Percentiles rank a stretch among this genome's conserved stretches.
Evolutionary conservation across 108 stramenopile species (phyloP).

Genomic region (Discostella stelligeroides): DNA sequence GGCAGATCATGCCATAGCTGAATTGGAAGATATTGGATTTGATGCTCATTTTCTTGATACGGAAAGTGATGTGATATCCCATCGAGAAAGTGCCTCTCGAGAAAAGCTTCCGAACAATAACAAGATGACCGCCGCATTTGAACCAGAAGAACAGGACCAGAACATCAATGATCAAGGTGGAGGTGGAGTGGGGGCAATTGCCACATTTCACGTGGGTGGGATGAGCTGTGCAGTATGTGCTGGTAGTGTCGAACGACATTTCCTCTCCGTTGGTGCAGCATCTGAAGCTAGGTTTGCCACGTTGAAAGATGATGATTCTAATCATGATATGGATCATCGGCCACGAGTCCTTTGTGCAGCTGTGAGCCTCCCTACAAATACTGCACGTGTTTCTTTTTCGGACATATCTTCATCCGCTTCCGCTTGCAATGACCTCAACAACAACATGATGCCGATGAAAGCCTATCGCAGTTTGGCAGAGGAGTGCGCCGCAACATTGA

Average conservation of each 20-base stretch:
- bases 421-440: neutral
- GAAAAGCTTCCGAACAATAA: neutral
- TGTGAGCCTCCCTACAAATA: constrained; percentile 57
- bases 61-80: constrained; percentile 30
- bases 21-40: constrained; percentile 67
- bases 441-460: constrained; percentile 6
- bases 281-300: too few species aligned
- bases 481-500: constrained; percentile 50
- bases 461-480: constrained; percentile 31
- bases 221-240: constrained; percentile 80
- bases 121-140: neutral
- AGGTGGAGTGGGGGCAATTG: constrained; percentile 8
- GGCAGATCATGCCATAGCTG: constrained; percentile 45
- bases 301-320: neutral
- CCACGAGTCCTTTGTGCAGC: constrained; percentile 40
- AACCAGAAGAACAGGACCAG: neutral
- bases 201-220: constrained; percentile 56
- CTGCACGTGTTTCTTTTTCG: constrained; percentile 44
- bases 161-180: neutral
- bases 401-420: neutral
- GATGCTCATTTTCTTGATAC: constrained; percentile 47
- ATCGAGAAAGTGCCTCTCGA: constrained; percentile 6
- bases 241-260: constrained; percentile 58
- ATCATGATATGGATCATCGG: neutral
- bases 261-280: constrained; percentile 25